Evolutionary conservation across 805 yeast species (phyloP).

Genomic region (Kodamaea fukazawae): DNA sequence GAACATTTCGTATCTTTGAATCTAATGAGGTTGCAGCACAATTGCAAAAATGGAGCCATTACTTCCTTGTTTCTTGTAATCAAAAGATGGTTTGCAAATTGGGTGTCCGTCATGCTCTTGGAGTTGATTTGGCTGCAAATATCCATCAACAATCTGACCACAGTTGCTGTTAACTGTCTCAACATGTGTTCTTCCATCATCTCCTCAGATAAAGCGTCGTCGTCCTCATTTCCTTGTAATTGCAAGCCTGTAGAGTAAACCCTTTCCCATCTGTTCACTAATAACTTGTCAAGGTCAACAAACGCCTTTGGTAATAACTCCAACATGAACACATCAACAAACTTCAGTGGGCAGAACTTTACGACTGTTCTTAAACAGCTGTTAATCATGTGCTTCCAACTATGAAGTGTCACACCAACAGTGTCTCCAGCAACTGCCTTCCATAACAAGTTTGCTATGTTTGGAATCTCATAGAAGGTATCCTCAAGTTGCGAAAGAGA

Average conservation of each 20-base stretch:
- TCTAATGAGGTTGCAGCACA: conserved; percentile 72
- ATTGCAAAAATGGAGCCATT: conserved; percentile 72
- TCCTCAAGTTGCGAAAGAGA: conserved; percentile 88
- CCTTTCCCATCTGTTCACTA: conserved; percentile 73
- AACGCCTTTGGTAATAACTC: conserved; percentile 78
- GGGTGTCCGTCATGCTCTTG: conserved; percentile 52
- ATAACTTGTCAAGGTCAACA: conserved; percentile 66
- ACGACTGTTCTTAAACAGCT: conserved; percentile 83
- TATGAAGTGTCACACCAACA: conserved; percentile 86
- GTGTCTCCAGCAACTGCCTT: conserved; percentile 76
- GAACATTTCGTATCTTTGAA: conserved; percentile 91
- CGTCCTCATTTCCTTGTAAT: conserved; percentile 60
- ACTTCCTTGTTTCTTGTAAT: conserved; percentile 63
- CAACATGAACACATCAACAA: conserved; percentile 65
- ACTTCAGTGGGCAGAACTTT: conserved; percentile 79
- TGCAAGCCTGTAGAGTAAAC: conserved; percentile 59
- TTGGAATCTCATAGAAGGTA: conserved; percentile 82
- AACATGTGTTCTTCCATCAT: conserved; percentile 97
- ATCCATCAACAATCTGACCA: conserved; percentile 82
- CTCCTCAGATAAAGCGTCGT: conserved; percentile 88
- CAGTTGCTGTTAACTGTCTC: conserved; percentile 89
- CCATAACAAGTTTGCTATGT: conserved; percentile 73
- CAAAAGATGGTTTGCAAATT: conserved; percentile 61
- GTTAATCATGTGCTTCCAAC: conserved; percentile 96
- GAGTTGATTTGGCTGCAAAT: conserved; percentile 75